These are phyloP conservation scores for Scedosporium apiospermum DNA, from an alignment of 2,329 filamentous ascomycete species.

Conservation along the genomic window DNA sequence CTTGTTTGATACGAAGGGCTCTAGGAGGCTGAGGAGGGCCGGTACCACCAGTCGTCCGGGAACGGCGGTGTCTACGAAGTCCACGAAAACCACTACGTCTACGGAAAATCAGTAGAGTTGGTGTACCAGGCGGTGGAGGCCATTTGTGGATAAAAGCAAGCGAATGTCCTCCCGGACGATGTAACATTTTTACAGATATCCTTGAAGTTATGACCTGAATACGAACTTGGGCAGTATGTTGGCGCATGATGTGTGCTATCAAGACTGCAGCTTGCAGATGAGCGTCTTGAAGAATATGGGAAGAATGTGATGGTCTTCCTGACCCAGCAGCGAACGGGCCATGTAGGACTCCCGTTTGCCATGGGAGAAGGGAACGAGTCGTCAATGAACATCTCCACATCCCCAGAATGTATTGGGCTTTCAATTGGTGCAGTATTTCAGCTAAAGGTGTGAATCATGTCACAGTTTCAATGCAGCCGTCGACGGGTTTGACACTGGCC, in stretches of 20 bases:
- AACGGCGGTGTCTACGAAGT: constrained; percentile 7
- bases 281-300: too few relatives aligned
- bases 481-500: neutral
- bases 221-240: too few relatives aligned
- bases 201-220: too few relatives aligned
- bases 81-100: neutral
- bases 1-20: constrained; percentile 56
- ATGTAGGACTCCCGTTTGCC: too few relatives aligned
- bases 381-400: neutral
- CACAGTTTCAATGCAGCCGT: neutral
- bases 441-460: neutral
- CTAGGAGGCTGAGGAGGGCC: constrained; percentile 38
- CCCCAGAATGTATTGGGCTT: too few relatives aligned
- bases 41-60: constrained; percentile 11
- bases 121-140: neutral
- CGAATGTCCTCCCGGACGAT: too few relatives aligned
- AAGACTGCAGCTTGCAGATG: too few relatives aligned
- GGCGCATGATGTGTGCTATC: too few relatives aligned
- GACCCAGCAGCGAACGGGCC: too few relatives aligned
- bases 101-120: neutral
- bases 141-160: neutral
- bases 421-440: neutral
- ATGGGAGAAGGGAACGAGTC: too few relatives aligned
- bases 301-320: too few relatives aligned
- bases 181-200: too few relatives aligned